Conservation (phyloP, 495 filamentous ascomycete genomes). For the Neurospora terricola region DNA sequence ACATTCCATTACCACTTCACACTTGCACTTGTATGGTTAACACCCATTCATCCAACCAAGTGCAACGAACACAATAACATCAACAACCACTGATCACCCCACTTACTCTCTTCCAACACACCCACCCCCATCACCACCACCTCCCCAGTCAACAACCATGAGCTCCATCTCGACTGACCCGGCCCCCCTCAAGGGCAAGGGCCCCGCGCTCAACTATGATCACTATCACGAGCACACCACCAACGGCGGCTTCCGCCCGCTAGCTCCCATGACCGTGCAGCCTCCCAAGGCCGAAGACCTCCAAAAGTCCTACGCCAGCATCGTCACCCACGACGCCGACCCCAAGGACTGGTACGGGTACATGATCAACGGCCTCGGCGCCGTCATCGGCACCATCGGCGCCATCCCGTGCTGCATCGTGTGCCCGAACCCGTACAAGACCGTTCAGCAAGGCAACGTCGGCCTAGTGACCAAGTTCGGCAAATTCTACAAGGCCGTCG, state of each 20-base stretch:
- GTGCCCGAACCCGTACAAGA: constrained; percentile 96
- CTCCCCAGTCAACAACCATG: neutral
- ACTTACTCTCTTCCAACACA: neutral
- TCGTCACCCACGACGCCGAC: constrained; percentile 61
- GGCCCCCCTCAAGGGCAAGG: constrained; percentile 19
- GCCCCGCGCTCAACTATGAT: neutral
- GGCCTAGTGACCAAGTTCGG: constrained; percentile 94
- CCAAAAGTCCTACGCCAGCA: constrained; percentile 77
- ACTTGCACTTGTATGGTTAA: neutral
- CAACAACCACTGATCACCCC: neutral
- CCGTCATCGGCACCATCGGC: constrained; percentile 67
- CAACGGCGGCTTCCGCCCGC: constrained; percentile 27
- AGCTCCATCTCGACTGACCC: neutral
- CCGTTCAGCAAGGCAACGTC: constrained; percentile 85
- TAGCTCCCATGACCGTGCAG: constrained; percentile 60
- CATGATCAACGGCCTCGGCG: constrained; percentile 74
- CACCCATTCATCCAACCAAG: neutral
- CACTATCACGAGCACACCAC: neutral
- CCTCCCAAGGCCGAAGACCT: constrained; percentile 75
- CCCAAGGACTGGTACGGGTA: constrained; percentile 83
- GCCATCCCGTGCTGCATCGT: constrained; percentile 87
- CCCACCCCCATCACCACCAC: neutral
- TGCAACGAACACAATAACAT: neutral
- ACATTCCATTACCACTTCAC: neutral
- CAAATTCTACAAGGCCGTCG: constrained; percentile 91